phyloP scores from a whole-genome alignment of 805 yeast genomes.

The Starmerella powellii region DNA sequence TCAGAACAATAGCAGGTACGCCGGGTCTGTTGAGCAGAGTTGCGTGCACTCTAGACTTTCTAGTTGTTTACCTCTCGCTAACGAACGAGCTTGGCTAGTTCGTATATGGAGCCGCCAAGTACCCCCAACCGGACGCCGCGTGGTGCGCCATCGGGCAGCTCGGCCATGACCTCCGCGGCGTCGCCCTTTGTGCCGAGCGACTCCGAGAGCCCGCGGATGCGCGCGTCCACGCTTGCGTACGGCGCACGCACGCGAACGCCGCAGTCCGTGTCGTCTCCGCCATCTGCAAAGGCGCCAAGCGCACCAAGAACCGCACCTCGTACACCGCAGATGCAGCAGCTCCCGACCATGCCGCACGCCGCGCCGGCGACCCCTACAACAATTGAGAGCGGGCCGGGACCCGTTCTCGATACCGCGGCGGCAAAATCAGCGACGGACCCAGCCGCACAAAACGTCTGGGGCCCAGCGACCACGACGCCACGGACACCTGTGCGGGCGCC shows the following conservation, averaged over 20 bases:
- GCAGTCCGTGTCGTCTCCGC: conserved; percentile 1
- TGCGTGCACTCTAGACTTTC: too few species aligned
- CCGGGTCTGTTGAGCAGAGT: too few species aligned
- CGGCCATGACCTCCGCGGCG: conserved; percentile 8
- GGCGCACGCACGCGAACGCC: conserved; percentile 9
- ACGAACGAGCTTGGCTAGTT: background rate
- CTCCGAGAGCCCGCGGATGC: conserved; percentile 10
- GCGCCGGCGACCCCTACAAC: background rate
- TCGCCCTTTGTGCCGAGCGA: conserved; percentile 8
- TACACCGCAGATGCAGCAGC: conserved; percentile 2
- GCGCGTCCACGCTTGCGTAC: conserved; percentile 20
- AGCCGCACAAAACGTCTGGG: too few species aligned
- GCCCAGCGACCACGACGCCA: too few species aligned
- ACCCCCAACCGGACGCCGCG: conserved; percentile 3
- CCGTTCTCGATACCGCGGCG: too few species aligned
- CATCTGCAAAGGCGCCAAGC: background rate
- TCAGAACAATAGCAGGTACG: too few species aligned
- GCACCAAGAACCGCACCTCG: background rate
- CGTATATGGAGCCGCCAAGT: conserved; percentile 3
- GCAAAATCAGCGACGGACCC: too few species aligned
- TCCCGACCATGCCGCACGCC: background rate
- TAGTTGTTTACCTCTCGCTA: too few species aligned
- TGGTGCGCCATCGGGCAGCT: background rate
- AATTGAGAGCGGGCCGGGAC: too few species aligned
- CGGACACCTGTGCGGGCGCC: background rate